phyloP scores from a whole-genome alignment of 2,329 filamentous ascomycete genomes.

The Ilyonectria sp. region DNA sequence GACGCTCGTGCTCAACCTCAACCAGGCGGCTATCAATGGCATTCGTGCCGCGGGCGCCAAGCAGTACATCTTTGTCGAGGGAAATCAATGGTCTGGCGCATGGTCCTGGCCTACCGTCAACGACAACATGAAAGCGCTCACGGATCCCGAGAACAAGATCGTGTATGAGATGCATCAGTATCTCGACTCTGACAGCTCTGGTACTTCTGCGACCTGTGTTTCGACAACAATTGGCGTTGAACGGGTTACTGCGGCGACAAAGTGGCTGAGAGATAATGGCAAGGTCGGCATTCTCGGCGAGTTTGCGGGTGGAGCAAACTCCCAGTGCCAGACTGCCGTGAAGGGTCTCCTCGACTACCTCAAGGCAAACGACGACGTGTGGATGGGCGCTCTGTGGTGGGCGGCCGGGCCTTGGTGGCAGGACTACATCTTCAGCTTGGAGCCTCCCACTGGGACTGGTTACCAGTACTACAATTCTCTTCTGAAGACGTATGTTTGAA shows the following conservation, averaged over 20 bases:
- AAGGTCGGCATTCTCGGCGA: conserved; percentile 71
- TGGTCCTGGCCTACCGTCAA: conserved; percentile 62
- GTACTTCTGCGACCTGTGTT: conserved; percentile 64
- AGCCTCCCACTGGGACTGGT: conserved; percentile 61
- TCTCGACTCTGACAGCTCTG: conserved; percentile 69
- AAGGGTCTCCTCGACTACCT: conserved; percentile 67
- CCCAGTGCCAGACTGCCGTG: conserved; percentile 66
- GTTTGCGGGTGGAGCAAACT: conserved; percentile 68
- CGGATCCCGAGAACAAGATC: conserved; percentile 65
- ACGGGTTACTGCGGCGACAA: conserved; percentile 64
- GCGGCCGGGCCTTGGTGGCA: conserved; percentile 73
- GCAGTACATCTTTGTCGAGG: conserved; percentile 71
- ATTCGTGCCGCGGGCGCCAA: conserved; percentile 74
- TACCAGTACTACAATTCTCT: conserved; percentile 54
- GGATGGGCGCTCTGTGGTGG: conserved; percentile 73
- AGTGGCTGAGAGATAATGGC: conserved; percentile 68
- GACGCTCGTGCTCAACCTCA: conserved; percentile 70
- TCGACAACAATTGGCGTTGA: conserved; percentile 65
- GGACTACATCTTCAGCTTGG: conserved; percentile 64
- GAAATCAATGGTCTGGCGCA: conserved; percentile 69
- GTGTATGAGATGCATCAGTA: conserved; percentile 75
- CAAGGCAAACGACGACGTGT: conserved; percentile 70
- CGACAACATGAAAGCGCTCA: conserved; percentile 59
- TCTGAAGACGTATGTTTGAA: conserved; percentile 38
- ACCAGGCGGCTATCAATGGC: conserved; percentile 75